Evolutionary conservation across 768 basidiomycete genomes (phyloP).

Genomic region (Psilocybe cubensis): DNA sequence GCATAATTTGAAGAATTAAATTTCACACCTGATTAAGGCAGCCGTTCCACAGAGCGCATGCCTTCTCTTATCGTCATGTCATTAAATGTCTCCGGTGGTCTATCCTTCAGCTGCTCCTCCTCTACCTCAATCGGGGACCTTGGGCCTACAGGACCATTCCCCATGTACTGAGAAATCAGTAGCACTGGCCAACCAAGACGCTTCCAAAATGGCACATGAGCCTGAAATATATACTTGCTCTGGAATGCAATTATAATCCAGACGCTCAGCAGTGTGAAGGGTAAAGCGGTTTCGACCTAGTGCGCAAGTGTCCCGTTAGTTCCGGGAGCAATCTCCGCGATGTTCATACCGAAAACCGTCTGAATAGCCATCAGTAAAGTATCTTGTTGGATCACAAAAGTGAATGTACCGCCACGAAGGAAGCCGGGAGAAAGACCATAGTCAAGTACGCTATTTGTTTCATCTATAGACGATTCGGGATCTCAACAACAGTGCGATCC

Average conservation of each 20-base stretch:
- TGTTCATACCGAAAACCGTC: constrained; percentile 45
- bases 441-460: constrained; percentile 54
- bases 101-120: background rate
- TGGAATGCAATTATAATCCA: constrained; percentile 63
- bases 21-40: background rate
- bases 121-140: constrained; percentile 5
- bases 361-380: constrained; percentile 6
- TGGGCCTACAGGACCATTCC: background rate
- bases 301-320: constrained; percentile 43
- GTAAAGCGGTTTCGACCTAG: constrained; percentile 46
- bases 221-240: constrained; percentile 39
- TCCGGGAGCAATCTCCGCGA: constrained; percentile 37
- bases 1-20: too few species aligned
- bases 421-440: constrained; percentile 57
- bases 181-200: constrained; percentile 39
- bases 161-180: background rate
- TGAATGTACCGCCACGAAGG: constrained; percentile 39
- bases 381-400: background rate
- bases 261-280: constrained; percentile 51
- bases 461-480: constrained; percentile 29
- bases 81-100: background rate
- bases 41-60: background rate
- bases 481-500: background rate
- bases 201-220: constrained; percentile 26
- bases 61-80: constrained; percentile 2